Percentiles rank a stretch among this genome's conserved stretches.
Conservation (phyloP, 2,329 filamentous ascomycete genomes). For the Aureobasidium melanogenum region DNA sequence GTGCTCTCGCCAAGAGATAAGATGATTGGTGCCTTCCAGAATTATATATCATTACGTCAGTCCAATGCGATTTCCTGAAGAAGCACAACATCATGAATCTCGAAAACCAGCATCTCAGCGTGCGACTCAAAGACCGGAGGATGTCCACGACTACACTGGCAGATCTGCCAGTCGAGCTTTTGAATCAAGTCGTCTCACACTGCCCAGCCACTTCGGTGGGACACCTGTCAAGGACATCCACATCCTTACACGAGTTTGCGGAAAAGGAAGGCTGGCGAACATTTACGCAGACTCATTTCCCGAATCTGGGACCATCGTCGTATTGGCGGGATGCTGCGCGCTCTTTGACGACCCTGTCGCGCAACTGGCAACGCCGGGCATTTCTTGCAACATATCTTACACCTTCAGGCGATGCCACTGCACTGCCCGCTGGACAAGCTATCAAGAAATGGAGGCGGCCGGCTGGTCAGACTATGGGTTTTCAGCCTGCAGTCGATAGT, state of each 20-base stretch:
- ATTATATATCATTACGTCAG: constrained; percentile 4
- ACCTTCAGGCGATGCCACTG: constrained; percentile 29
- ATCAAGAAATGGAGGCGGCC: constrained; percentile 32
- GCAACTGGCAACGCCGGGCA: constrained; percentile 49
- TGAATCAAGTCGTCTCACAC: constrained; percentile 28
- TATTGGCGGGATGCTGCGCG: constrained; percentile 44
- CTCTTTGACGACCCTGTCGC: constrained; percentile 46
- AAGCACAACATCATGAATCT: background rate
- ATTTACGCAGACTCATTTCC: constrained; percentile 42
- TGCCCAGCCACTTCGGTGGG: constrained; percentile 38
- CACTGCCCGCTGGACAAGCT: constrained; percentile 23
- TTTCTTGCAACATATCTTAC: constrained; percentile 46
- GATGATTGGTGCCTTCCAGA: background rate
- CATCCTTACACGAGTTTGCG: constrained; percentile 36
- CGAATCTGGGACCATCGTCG: constrained; percentile 32
- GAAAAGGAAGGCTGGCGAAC: constrained; percentile 40
- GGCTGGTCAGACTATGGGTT: constrained; percentile 48
- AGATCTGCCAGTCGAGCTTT: constrained; percentile 31
- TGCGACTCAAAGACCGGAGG: background rate
- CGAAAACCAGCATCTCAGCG: background rate
- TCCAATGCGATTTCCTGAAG: background rate
- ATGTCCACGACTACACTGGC: constrained; percentile 18
- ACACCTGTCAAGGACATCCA: constrained; percentile 38
- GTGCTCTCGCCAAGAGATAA: background rate
- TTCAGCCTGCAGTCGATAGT: constrained; percentile 49